Conservation (phyloP, 495 filamentous ascomycete genomes). For the Aspergillus sclerotioniger region DNA sequence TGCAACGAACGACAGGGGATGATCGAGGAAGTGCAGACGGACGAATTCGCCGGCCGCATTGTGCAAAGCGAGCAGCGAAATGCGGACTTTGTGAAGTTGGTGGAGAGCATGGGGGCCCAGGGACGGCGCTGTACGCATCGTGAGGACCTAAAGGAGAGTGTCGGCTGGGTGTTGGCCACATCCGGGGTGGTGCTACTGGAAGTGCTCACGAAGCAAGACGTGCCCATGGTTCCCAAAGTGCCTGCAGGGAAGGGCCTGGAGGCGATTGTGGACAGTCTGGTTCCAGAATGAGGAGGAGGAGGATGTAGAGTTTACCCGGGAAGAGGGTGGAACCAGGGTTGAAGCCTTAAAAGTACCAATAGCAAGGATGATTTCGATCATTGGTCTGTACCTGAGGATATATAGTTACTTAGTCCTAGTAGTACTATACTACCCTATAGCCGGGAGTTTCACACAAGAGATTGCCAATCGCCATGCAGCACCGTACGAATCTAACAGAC, state of each 20-base stretch:
- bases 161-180: constrained; percentile 67
- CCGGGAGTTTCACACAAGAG: too few relatives aligned
- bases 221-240: constrained; percentile 88
- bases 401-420: too few relatives aligned
- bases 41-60: constrained; percentile 92
- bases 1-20: constrained; percentile 96
- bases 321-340: too few relatives aligned
- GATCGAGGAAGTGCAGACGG: constrained; percentile 91
- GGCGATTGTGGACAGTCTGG: constrained; percentile 38
- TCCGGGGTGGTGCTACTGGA: constrained; percentile 48
- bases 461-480: too few relatives aligned
- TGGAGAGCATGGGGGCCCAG: constrained; percentile 67
- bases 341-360: too few relatives aligned
- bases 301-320: too few relatives aligned
- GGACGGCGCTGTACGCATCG: constrained; percentile 54
- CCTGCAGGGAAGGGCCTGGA: constrained; percentile 72
- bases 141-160: constrained; percentile 59
- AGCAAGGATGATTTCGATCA: too few relatives aligned
- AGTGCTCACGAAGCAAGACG: constrained; percentile 61
- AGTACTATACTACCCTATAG: too few relatives aligned
- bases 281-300: too few relatives aligned
- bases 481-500: too few relatives aligned
- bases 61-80: constrained; percentile 90
- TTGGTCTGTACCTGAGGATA: too few relatives aligned
- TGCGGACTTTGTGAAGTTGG: constrained; percentile 51